These are phyloP conservation scores for Grigorovia yakushimaensis DNA, from an alignment of 805 yeast genomes.

Conservation along the genomic window DNA sequence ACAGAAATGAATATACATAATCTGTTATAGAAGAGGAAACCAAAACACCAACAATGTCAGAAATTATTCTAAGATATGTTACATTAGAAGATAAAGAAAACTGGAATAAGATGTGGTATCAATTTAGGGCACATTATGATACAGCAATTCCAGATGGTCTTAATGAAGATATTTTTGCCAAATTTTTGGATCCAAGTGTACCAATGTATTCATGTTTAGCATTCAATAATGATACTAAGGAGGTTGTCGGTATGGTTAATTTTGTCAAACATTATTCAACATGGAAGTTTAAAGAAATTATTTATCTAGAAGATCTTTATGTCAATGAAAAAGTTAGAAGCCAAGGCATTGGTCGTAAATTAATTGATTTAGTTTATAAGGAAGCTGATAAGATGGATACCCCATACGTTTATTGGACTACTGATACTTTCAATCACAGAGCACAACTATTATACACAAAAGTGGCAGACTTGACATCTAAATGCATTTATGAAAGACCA, in stretches of 20 bases:
- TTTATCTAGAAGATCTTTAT: slow-evolving; percentile 44
- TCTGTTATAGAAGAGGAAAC: no score
- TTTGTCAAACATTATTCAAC: slow-evolving; percentile 41
- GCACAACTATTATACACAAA: slow-evolving; percentile 48
- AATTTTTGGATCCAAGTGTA: slow-evolving; percentile 37
- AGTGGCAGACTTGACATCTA: slow-evolving; percentile 36
- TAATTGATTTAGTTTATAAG: slow-evolving; percentile 40
- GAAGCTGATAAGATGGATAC: slow-evolving; percentile 37
- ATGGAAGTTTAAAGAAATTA: slow-evolving; percentile 38
- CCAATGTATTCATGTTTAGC: slow-evolving; percentile 45
- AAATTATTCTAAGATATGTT: slow-evolving; percentile 31
- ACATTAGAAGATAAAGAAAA: slow-evolving; percentile 33
- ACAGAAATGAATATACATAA: no score
- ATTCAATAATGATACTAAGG: slow-evolving; percentile 22
- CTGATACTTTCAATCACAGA: slow-evolving; percentile 44
- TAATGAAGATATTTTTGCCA: slow-evolving; percentile 34
- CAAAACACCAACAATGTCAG: no score
- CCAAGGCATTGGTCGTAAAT: slow-evolving; percentile 39
- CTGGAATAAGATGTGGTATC: slow-evolving; percentile 38
- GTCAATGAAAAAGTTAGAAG: slow-evolving; percentile 34
- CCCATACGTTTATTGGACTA: slow-evolving; percentile 42
- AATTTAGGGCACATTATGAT: slow-evolving; percentile 39
- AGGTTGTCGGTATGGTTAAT: slow-evolving; percentile 40
- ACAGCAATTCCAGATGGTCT: slow-evolving; percentile 20
- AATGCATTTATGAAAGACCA: slow-evolving; percentile 29